Evolutionary conservation across 2,329 filamentous ascomycete species (phyloP), one percentile per base, ranked within the genome.

Genomic region (Alternaria panax): DNA sequence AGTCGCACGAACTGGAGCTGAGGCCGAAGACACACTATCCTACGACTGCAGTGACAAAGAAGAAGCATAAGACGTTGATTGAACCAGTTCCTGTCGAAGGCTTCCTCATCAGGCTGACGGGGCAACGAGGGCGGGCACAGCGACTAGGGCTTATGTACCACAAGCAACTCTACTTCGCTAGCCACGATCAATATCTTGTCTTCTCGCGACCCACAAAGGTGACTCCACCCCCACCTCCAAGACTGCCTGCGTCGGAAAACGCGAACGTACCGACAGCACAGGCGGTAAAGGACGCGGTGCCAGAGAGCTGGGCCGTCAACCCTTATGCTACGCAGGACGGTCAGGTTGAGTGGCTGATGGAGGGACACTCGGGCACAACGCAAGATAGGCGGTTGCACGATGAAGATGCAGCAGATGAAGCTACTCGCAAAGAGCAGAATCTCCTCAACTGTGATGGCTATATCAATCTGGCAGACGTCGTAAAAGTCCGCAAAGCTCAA

Each of bases 1-100:
- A 83, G 50, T 87, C 87, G 3, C 88, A 90, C 69, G 87, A 90
- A 51, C 82, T 90, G 16, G 87, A 90, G 71, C 74, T 90, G 38
- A 83, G 88, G 4, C 87, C 87, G 0, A 89, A 89, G 70, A 79
- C 85, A 54, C 88, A 90, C 70, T 90, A 90, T 67, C 84, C 87
- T 2, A 86, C 86, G 2, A 80, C 74, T 16, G 79, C 81, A 5
- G 78, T 79, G 24, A 75, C 76, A 1, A 75, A 75, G 7, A 78
- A 75, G 59, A 78, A 76, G 57, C 68, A 75, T 22, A 80, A 67
- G 73, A 78, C 78, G 1, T 57, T 87, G 53, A 81, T 83, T 16
- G 88, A 90, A 63, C 88, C 88, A 5, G 70, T 83, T 1, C 88
- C 88, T 11, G 79, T 89, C 1, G 88, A 90, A 78, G 88, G 88